phyloP scores from a whole-genome alignment of 2,329 filamentous ascomycete genomes.

The Hymenoscyphus infarciens region DNA sequence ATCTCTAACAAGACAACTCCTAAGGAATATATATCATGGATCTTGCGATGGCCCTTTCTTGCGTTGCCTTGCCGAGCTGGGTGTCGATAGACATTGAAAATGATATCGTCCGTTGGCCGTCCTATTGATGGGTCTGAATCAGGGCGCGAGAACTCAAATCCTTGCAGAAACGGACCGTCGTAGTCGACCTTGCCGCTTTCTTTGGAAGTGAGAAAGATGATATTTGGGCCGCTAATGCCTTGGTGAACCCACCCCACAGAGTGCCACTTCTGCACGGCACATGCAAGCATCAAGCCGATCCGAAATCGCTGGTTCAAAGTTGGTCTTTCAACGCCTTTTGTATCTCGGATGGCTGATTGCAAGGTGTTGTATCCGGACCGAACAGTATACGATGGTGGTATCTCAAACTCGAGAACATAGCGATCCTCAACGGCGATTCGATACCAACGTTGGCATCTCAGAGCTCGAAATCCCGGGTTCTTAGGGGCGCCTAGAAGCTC shows the following conservation, averaged over 20 bases:
- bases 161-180: background rate
- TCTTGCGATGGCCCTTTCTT: background rate
- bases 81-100: constrained; percentile 3
- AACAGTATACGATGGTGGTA: background rate
- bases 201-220: background rate
- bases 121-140: background rate
- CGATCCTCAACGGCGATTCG: background rate
- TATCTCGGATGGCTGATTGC: background rate
- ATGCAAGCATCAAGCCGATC: background rate
- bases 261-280: constrained; percentile 2
- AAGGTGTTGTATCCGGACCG: background rate
- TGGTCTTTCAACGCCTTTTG: background rate
- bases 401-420: constrained; percentile 1
- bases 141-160: background rate
- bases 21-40: constrained; percentile 2
- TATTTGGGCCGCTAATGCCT: background rate
- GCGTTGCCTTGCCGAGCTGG: background rate
- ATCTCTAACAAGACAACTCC: constrained; percentile 1
- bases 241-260: constrained; percentile 2
- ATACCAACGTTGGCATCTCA: background rate
- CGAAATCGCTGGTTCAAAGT: background rate
- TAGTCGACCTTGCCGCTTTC: background rate
- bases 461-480: background rate
- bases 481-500: background rate
- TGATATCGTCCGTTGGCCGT: constrained; percentile 1